These are phyloP conservation scores for Rutstroemia sp. DNA, from an alignment of 2,329 filamentous ascomycete species.

Conservation along the genomic window DNA sequence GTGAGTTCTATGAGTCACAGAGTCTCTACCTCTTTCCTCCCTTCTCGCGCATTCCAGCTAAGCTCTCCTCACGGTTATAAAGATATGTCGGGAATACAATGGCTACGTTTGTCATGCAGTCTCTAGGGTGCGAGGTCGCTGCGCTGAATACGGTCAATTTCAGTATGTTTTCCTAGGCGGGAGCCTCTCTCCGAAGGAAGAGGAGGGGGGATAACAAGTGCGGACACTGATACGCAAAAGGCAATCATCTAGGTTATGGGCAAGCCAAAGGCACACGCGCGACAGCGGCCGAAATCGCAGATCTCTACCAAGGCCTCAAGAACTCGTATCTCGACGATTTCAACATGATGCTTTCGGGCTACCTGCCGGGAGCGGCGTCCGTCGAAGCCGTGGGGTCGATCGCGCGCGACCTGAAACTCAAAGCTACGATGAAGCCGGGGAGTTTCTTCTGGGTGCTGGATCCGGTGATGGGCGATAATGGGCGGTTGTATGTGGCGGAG, in stretches of 20 bases:
- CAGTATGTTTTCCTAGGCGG: constrained; percentile 51
- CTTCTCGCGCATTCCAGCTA: constrained; percentile 9
- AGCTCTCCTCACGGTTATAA: constrained; percentile 11
- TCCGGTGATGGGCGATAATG: constrained; percentile 97
- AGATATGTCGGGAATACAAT: constrained; percentile 99
- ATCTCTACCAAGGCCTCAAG: constrained; percentile 77
- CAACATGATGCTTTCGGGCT: constrained; percentile 90
- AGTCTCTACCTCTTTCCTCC: background rate
- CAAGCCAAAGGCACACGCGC: constrained; percentile 82
- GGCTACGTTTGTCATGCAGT: constrained; percentile 89
- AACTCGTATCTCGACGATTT: constrained; percentile 82
- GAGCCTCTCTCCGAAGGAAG: background rate
- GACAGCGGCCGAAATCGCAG: constrained; percentile 72
- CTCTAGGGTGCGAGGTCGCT: constrained; percentile 86
- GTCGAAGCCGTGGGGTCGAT: constrained; percentile 82
- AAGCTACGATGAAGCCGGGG: constrained; percentile 54
- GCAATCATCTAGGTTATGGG: constrained; percentile 90
- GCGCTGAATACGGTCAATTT: constrained; percentile 96
- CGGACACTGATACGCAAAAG: constrained; percentile 37
- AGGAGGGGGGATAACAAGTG: background rate
- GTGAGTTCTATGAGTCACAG: constrained; percentile 41
- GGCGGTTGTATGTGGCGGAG: constrained; percentile 80
- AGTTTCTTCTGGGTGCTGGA: constrained; percentile 96
- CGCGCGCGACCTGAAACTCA: constrained; percentile 68
- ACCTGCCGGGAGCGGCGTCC: constrained; percentile 79